phyloP scores from a whole-genome alignment of 2,329 filamentous ascomycete genomes.

The Fusarium decemcellulare region DNA sequence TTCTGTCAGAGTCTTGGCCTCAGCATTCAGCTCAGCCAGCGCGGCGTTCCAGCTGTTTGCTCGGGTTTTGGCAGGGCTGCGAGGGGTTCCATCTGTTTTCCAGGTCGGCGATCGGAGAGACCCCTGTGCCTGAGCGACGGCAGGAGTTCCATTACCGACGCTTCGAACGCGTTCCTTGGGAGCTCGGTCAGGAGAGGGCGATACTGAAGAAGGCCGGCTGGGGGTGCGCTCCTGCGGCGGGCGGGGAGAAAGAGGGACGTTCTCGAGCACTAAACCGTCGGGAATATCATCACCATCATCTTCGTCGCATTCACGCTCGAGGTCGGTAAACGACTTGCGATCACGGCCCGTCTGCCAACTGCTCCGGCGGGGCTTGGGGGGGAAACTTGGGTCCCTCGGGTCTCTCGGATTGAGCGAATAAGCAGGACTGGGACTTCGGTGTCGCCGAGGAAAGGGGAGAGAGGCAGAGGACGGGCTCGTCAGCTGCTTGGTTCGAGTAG shows the following conservation, averaged over 20 bases:
- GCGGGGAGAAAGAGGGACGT: conserved; percentile 85
- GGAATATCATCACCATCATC: conserved; percentile 85
- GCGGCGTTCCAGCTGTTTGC: conserved; percentile 84
- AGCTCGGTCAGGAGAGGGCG: conserved; percentile 66
- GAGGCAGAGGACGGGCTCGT: conserved; percentile 54
- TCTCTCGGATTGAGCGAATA: conserved; percentile 62
- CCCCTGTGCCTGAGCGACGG: conserved; percentile 71
- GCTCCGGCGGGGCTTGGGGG: conserved; percentile 65
- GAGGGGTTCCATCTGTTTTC: conserved; percentile 61
- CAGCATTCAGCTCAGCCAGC: conserved; percentile 76
- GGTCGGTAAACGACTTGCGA: conserved; percentile 77
- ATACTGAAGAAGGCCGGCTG: conserved; percentile 67
- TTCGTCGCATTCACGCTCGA: conserved; percentile 83
- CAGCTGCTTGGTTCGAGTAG: conserved; percentile 46
- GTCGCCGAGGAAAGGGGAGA: conserved; percentile 55
- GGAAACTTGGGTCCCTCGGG: conserved; percentile 58
- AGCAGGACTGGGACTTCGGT: conserved; percentile 67
- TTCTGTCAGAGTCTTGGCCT: conserved; percentile 82
- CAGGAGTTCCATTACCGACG: conserved; percentile 75
- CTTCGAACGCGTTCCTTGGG: conserved; percentile 67
- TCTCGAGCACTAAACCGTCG: conserved; percentile 84
- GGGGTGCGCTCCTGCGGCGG: conserved; percentile 69
- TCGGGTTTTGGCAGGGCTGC: conserved; percentile 65
- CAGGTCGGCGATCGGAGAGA: conserved; percentile 71
- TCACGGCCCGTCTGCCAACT: conserved; percentile 79